These are phyloP conservation scores for Quercus glauca DNA, from an alignment of 306 rosid species.

Conservation along the genomic window DNA sequence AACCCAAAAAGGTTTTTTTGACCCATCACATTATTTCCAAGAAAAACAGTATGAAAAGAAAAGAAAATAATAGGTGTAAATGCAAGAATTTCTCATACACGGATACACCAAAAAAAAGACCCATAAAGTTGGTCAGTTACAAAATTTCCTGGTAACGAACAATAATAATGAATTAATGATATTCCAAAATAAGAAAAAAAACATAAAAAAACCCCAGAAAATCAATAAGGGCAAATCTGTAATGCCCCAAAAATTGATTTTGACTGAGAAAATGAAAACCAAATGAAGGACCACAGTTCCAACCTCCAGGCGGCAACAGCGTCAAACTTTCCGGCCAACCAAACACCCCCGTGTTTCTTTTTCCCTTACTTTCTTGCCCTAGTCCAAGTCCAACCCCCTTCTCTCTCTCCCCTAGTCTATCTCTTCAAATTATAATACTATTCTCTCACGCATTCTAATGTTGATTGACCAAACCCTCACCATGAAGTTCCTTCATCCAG, in stretches of 20 bases:
- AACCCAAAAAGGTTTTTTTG: neutral
- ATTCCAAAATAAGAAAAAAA: neutral
- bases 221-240: constrained; percentile 16
- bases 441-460: too few species aligned
- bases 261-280: constrained; percentile 24
- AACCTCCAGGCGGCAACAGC: constrained; percentile 8
- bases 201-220: neutral
- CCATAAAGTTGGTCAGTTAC: neutral
- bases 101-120: neutral
- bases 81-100: neutral
- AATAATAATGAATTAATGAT: too few species aligned
- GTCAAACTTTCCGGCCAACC: constrained; percentile 43
- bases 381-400: neutral
- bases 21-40: neutral
- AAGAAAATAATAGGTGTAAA: neutral
- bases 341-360: neutral
- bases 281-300: too few species aligned
- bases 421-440: neutral
- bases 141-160: neutral
- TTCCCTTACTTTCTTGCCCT: neutral
- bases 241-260: neutral
- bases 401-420: too few species aligned
- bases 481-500: too few species aligned
- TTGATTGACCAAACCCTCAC: too few species aligned
- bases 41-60: neutral